Percentiles rank a stretch among this genome's conserved stretches.
Conservation (phyloP, 306 rosid species). For the Ormosia semicastrata region DNA sequence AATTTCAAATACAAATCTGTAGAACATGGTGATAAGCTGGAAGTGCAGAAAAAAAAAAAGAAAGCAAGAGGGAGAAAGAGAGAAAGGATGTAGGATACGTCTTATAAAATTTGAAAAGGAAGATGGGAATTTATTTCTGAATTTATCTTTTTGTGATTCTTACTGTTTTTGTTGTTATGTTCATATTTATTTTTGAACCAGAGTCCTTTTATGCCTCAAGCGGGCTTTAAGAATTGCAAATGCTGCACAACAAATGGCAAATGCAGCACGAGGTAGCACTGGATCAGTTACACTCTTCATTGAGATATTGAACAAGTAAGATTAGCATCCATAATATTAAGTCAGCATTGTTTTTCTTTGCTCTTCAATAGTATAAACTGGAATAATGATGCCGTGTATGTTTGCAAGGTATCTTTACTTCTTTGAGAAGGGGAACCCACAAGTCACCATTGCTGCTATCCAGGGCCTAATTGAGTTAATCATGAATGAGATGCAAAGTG, state of each 20-base stretch:
- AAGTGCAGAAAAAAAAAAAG: not conserved
- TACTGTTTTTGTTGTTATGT: not conserved
- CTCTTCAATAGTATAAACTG: not conserved
- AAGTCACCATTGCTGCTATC: conserved; percentile 72
- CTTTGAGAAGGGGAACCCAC: conserved; percentile 92
- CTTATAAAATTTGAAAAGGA: not conserved
- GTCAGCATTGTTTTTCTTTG: not conserved
- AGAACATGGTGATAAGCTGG: not conserved
- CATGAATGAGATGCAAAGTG: conserved; percentile 87
- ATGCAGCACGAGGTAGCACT: conserved; percentile 78
- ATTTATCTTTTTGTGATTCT: not conserved
- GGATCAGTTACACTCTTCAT: conserved; percentile 86
- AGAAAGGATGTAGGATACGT: not conserved
- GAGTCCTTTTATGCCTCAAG: conserved; percentile 89
- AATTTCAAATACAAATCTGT: not conserved
- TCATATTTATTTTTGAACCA: conserved; percentile 28
- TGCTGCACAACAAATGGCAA: conserved; percentile 92
- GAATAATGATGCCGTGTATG: conserved; percentile 11
- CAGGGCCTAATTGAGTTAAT: conserved; percentile 83
- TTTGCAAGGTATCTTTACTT: conserved; percentile 85
- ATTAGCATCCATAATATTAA: not conserved
- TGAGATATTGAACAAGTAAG: conserved; percentile 93
- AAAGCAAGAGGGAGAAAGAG: not conserved
- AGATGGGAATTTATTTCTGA: not conserved
- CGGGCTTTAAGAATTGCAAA: conserved; percentile 91